These are phyloP conservation scores for Coemansia sp. DNA, from an alignment of 192 early-diverging fungal species.

Conservation along the genomic window DNA sequence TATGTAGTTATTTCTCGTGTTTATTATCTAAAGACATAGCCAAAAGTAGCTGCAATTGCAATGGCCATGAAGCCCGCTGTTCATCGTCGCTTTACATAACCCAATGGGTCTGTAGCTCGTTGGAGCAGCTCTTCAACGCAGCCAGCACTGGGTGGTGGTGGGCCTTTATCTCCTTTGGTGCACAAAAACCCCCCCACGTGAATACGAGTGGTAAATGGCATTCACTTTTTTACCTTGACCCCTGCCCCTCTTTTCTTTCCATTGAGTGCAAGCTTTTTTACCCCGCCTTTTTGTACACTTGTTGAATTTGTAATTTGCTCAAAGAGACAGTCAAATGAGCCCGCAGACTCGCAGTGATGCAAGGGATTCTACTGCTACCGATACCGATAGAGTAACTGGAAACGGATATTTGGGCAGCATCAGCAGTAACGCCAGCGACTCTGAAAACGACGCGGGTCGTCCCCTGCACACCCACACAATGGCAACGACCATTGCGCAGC, in stretches of 20 bases:
- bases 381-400: not conserved
- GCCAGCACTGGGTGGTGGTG: too few species aligned
- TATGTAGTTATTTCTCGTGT: too few species aligned
- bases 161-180: not conserved
- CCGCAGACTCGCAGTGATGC: not conserved
- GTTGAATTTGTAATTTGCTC: conserved; percentile 1
- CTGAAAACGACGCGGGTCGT: not conserved
- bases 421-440: not conserved
- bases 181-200: too few species aligned
- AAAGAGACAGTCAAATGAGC: not conserved
- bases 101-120: too few species aligned
- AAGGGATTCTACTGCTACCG: not conserved
- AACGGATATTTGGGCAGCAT: not conserved
- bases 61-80: too few species aligned
- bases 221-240: not conserved
- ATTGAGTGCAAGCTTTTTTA: not conserved
- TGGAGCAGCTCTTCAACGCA: too few species aligned
- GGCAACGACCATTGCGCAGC: conserved; percentile 1
- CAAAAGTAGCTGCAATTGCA: too few species aligned
- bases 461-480: not conserved
- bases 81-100: too few species aligned
- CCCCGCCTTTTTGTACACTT: not conserved
- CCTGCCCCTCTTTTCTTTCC: not conserved
- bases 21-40: too few species aligned
- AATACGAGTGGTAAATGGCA: not conserved